Base-by-base conservation (phyloP, 768 basidiomycete species). In the Trametes villosa region DNA sequence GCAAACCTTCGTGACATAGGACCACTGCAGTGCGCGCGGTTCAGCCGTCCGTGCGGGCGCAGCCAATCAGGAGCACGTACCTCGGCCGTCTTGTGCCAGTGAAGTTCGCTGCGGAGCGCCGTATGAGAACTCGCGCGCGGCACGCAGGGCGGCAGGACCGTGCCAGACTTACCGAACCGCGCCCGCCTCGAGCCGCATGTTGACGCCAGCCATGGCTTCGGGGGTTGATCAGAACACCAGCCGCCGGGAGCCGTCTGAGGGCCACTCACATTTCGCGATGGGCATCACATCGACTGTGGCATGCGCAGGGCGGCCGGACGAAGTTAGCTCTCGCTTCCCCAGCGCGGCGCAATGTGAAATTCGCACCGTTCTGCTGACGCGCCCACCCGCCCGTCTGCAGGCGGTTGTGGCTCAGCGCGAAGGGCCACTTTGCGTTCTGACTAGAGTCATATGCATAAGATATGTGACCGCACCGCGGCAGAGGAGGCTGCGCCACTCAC, bases 321-420 rank as follows among this genome's bases (percentile, higher is more conserved):
- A n/a, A n/a, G n/a, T n/a, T n/a, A n/a, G 12, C n/a, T 15, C 41
- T 33, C 20, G 53, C 12, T 18, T 27, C n/a, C 13, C 57, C 12
- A 50, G 49, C n/a, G 18, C 17, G 9, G 27, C 8, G 15, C 12
- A 11, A 15, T 26, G 41, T 57, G 46, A 38, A 38, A 38, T 78
- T 20, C 52, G n/a, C n/a, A 82, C 86, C 60, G 62, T 85, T 88
- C 69, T 87, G 81, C 67, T 86, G 79, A 46, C 86, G 78, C 29
- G 86, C 82, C 86, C 86, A 88, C 2, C 87, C 87, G n/a, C 86
- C 87, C 4, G 78, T 76, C 53, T 81, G 79, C 8, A 88, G 64
- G 33, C 84, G 82, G 66, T 79, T 86, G 66, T 85, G 85, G 60
- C 86, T 86, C 22, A 86, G 69, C 48, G 81, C 75, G 67, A 87